Percentiles rank a stretch among this genome's conserved stretches.
Evolutionary conservation across 2,329 filamentous ascomycete genomes (phyloP).

Genomic region (Colletotrichum kahawae): DNA sequence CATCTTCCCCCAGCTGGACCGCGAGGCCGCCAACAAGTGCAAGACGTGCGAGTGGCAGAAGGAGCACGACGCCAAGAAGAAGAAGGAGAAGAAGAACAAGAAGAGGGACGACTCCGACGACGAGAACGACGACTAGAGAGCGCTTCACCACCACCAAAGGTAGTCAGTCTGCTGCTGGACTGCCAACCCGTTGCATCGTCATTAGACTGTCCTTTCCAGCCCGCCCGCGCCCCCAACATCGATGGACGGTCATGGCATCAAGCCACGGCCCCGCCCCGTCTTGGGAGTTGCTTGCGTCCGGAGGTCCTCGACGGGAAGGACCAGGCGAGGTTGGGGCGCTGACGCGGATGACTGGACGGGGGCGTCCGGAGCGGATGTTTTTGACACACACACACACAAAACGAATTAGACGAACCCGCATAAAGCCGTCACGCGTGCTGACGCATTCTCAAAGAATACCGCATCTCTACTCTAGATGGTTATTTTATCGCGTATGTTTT

Average conservation of each 20-base stretch:
- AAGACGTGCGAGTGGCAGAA: constrained; percentile 63
- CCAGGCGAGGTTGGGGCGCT: not conserved
- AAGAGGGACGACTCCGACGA: constrained; percentile 27
- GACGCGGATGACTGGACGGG: not conserved
- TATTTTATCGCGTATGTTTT: not conserved
- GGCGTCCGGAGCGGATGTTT: not conserved
- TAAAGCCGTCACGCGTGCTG: not conserved
- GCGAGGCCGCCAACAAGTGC: constrained; percentile 76
- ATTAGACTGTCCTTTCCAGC: not conserved
- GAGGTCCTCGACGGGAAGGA: not conserved
- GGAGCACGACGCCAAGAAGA: constrained; percentile 43
- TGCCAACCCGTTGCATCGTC: not conserved
- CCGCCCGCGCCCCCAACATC: not conserved
- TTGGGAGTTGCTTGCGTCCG: not conserved
- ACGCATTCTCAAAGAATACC: not conserved
- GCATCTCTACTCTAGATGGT: constrained; percentile 22
- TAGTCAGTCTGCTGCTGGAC: not conserved
- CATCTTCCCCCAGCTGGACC: constrained; percentile 84
- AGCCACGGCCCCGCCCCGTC: not conserved
- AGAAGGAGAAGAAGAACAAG: constrained; percentile 19
- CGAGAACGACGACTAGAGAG: constrained; percentile 33
- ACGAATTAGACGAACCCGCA: constrained; percentile 17
- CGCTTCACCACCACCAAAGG: not conserved
- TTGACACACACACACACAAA: not conserved
- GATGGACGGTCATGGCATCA: not conserved